Evolutionary conservation across 768 basidiomycete genomes (phyloP).

Genomic region (Mycena capillaripes): DNA sequence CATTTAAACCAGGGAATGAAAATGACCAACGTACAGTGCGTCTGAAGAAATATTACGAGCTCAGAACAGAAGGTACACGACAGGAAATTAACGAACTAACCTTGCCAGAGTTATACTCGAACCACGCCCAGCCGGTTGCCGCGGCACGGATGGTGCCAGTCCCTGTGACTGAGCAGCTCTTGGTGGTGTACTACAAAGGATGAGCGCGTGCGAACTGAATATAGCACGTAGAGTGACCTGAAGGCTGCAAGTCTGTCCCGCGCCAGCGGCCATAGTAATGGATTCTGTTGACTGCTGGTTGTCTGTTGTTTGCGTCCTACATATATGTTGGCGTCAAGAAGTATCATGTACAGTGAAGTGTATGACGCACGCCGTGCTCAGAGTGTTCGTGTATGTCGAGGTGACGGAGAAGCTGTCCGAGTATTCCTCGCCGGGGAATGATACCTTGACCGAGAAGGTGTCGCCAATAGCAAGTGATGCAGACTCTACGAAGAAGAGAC

Average conservation of each 20-base stretch:
- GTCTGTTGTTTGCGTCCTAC: not conserved
- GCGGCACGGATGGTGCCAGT: not conserved
- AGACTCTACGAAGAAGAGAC: not conserved
- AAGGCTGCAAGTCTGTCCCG: not conserved
- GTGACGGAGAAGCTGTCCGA: not conserved
- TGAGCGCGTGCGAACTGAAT: not conserved
- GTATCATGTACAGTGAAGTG: not conserved
- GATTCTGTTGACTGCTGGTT: not conserved
- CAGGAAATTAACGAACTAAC: too few relatives aligned
- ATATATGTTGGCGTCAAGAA: not conserved
- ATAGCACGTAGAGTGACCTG: not conserved
- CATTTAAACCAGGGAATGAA: too few relatives aligned
- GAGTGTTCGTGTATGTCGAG: not conserved
- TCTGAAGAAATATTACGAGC: too few relatives aligned
- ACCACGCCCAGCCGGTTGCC: conserved; percentile 6
- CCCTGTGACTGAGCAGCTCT: not conserved
- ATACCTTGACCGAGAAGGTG: not conserved
- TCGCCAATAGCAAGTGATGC: not conserved
- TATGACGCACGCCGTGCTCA: not conserved
- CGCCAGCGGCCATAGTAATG: not conserved
- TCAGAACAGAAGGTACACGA: too few relatives aligned
- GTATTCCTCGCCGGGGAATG: not conserved
- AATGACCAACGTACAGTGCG: too few relatives aligned
- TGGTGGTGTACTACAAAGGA: not conserved
- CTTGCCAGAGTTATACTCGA: not conserved